Base-by-base conservation (phyloP, 306 rosid species). In the Astragalus membranaceus region DNA sequence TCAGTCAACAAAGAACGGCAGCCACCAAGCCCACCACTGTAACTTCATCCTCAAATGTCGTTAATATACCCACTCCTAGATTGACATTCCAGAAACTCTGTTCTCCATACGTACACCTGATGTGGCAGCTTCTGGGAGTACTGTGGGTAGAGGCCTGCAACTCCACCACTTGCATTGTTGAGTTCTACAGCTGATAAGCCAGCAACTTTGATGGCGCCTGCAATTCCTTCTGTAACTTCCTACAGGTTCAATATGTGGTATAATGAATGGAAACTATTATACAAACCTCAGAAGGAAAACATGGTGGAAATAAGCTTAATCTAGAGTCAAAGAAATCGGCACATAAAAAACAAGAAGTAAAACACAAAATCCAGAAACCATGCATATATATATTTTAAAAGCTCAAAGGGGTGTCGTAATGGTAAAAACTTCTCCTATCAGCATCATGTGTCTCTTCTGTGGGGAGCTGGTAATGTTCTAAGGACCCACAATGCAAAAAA, bases 371-470 rank as follows among this genome's bases (percentile, higher is more conserved):
- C 42, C 56, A 43, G 58, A 89, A 80, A 85, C 84, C 78, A 5
- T 89, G 98, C 87, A 63, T 76, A 11, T 92, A 67, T 75, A n/a
- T n/a, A n/a, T n/a, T 92, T 82, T 75, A 88, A 85, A 10, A 76
- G 82, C 73, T n/a, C 83, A 6, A 87, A 66, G 48, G 98, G 98
- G 6, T 92, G 96, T 62, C 71, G 90, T 58, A 84, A 87, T 16
- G 98, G 96, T 37, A 37, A 14, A 8, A 69, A 68, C 59, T 92
- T 95, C 75, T 80, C 81, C 50, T 89, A 11, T 80, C 76, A 44
- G 65, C 98, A 92, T 29, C 89, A 87, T 8, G 32, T 42, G 55
- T 10, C 85, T 10, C 10, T 14, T 17, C 72, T 69, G 13, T 70
- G 74, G 73, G 77, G 60, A 7, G 67, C 70, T 43, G 85, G 81